Percentiles rank a stretch among this genome's conserved stretches.
phyloP scores from a whole-genome alignment of 805 yeast genomes.

The Blastobotrys chiropterorum region DNA sequence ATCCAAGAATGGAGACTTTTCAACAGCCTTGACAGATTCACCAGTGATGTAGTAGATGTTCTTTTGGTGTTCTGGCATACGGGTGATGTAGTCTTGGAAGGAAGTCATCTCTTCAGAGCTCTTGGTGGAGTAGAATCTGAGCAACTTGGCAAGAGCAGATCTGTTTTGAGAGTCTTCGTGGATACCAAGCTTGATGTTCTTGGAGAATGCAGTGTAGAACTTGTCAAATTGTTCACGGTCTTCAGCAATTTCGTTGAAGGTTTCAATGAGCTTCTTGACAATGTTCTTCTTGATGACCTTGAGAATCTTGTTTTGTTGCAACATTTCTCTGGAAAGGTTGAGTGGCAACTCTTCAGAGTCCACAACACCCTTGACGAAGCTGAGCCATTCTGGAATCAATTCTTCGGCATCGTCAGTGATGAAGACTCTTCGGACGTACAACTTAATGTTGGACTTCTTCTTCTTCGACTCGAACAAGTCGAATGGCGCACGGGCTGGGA shows the following conservation, averaged over 20 bases:
- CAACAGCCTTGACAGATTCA: slow-evolving; percentile 95
- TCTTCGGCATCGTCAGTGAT: slow-evolving; percentile 99
- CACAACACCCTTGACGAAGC: slow-evolving; percentile 97
- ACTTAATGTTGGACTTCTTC: slow-evolving; percentile 98
- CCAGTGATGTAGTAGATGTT: slow-evolving; percentile 99
- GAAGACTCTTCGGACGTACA: slow-evolving; percentile 98
- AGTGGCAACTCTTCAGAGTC: slow-evolving; percentile 99
- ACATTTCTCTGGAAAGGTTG: slow-evolving; percentile 99
- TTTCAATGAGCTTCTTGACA: slow-evolving; percentile 96
- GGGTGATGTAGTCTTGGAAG: slow-evolving; percentile 92
- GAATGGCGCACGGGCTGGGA: slow-evolving; percentile 99
- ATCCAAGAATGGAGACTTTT: slow-evolving; percentile 98
- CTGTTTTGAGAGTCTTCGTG: slow-evolving; percentile 99
- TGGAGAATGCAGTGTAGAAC: slow-evolving; percentile 95
- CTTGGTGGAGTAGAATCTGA: slow-evolving; percentile 96
- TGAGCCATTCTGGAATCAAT: slow-evolving; percentile 97
- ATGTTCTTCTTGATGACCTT: slow-evolving; percentile 99
- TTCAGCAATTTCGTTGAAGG: slow-evolving; percentile 99
- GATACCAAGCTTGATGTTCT: slow-evolving; percentile 97
- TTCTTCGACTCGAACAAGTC: slow-evolving; percentile 97
- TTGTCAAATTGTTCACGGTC: slow-evolving; percentile 97
- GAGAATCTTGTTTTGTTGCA: slow-evolving; percentile 99
- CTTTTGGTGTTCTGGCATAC: slow-evolving; percentile 99
- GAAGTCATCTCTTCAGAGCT: slow-evolving; percentile 91
- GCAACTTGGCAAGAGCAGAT: slow-evolving; percentile 85